phyloP scores from a whole-genome alignment of 176 grass and related monocot genomes.

The Thalia dealbata region DNA sequence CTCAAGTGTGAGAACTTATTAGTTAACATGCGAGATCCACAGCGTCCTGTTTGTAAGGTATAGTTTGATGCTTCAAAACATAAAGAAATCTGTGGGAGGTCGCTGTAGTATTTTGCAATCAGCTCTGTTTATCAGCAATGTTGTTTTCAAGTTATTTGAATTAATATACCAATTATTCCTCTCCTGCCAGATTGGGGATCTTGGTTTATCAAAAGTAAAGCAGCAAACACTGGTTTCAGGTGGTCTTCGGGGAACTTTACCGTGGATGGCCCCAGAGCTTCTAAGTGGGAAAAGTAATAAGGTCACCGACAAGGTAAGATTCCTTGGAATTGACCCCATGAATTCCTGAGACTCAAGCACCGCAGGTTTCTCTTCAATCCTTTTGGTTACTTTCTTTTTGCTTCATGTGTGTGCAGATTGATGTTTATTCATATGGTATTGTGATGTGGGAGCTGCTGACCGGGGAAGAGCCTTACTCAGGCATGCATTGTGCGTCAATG shows the following conservation, averaged over 20 bases:
- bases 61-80: background rate
- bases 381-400: background rate
- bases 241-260: slow-evolving; percentile 94
- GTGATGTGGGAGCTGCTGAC: slow-evolving; percentile 98
- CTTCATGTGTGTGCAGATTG: slow-evolving; percentile 39
- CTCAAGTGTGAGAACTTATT: slow-evolving; percentile 94
- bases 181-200: slow-evolving; percentile 69
- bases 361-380: background rate
- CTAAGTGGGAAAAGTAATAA: slow-evolving; percentile 85
- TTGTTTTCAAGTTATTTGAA: background rate
- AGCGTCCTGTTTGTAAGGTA: slow-evolving; percentile 91
- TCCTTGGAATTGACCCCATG: background rate
- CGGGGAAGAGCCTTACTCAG: slow-evolving; percentile 86
- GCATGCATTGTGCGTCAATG: slow-evolving; percentile 70
- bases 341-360: background rate
- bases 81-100: background rate
- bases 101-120: background rate
- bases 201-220: slow-evolving; percentile 97
- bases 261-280: slow-evolving; percentile 99
- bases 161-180: background rate
- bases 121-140: background rate
- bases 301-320: slow-evolving; percentile 93
- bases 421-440: slow-evolving; percentile 96
- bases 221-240: slow-evolving; percentile 95
- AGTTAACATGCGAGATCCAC: slow-evolving; percentile 94